Base-by-base conservation (phyloP, 2,329 filamentous ascomycete species). In the Nigrospora sphaerica region DNA sequence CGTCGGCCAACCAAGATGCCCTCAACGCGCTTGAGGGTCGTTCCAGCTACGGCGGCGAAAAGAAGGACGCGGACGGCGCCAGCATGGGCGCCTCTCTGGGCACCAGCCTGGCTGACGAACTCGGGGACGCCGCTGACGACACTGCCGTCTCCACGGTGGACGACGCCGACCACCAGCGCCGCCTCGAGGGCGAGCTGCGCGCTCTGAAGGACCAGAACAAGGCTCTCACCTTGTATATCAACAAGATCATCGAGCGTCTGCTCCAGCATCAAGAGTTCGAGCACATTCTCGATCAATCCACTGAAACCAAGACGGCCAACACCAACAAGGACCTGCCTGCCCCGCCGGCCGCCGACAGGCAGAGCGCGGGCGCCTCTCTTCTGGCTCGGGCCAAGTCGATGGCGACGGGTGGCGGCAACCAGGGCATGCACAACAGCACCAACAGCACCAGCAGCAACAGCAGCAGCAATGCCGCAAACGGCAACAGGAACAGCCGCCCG, bases 221-320 rank as follows among this genome's bases (percentile, higher is more conserved):
- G 73, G 93, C 93, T 31, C 75, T 98, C 57, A 95, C 90, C 19
- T 75, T 97, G 54, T 98, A 98, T 72, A 96, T 98, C 73, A 95
- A 97, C 78, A 95, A 93, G 71, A 97, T 98, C 65, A 95, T 98
- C 63, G 93, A 93, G 65, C 86, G 93, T 47, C 80, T 98, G 39
- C 78, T 98, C 51, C 87, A 95, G 62, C 88, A 96, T 67, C 87
- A 95, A 60, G 91, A 95, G 55, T 97, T 95, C 56, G 92, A 98
- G 69, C 83, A 88, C 51, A 95, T 97, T 50, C 75, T 96, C 36
- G 89, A 95, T 62, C 86, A 88, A 64, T 87, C 85, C 10, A 80
- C 80, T 44, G 80, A 85, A 46, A 70, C 73, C 53, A 81, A 82
- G 57, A 23, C 19, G 19, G 64, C 64, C 31, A 78, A 86, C 60